Conservation (phyloP, 2,329 filamentous ascomycete species). For the Aquanectria penicillioides region DNA sequence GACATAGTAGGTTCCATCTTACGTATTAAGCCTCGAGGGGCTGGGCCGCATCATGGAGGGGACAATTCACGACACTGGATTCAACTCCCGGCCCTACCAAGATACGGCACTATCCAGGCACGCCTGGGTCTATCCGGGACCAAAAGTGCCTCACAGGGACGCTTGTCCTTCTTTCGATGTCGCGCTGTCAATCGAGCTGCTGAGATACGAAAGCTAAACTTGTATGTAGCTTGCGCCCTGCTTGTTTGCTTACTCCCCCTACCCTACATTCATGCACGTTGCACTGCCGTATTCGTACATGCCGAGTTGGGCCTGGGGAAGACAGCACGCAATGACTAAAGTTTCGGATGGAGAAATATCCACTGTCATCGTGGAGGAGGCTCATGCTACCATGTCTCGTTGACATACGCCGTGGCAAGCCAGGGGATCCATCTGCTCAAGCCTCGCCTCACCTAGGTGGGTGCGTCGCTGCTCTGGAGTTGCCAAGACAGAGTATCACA, state of each 20-base stretch:
- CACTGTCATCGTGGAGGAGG: neutral
- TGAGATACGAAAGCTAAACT: neutral
- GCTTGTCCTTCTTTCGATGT: neutral
- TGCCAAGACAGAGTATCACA: constrained; percentile 4
- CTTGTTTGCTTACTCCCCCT: constrained; percentile 1
- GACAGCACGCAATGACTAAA: neutral
- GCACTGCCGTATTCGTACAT: constrained; percentile 4
- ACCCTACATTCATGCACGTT: constrained; percentile 5
- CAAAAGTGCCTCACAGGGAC: neutral
- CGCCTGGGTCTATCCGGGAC: neutral
- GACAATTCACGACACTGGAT: neutral
- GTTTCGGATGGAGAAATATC: neutral
- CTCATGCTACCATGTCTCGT: neutral
- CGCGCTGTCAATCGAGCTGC: neutral
- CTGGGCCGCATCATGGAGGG: constrained; percentile 3
- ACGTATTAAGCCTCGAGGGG: constrained; percentile 10
- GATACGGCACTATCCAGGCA: neutral
- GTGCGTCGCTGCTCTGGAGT: neutral
- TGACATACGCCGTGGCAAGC: neutral
- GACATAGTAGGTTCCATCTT: constrained; percentile 10
- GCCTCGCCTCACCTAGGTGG: neutral
- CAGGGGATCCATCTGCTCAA: constrained; percentile 1
- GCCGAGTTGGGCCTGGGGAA: neutral
- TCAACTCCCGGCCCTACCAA: neutral
- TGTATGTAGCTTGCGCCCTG: neutral